Evolutionary conservation across 140 eudicot genomes (phyloP).

Genomic region (Ambrosia hybrid): DNA sequence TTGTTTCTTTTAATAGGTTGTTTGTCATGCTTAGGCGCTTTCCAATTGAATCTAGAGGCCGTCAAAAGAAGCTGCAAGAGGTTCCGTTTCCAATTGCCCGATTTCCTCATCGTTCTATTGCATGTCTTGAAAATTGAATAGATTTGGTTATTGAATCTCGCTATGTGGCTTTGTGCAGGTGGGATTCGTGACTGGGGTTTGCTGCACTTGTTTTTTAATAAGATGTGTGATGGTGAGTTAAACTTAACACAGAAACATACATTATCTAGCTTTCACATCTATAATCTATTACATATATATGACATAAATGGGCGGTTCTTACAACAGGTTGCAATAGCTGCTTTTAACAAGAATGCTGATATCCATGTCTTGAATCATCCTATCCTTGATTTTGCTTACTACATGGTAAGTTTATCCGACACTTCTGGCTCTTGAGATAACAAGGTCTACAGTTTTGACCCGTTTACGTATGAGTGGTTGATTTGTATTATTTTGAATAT

Average conservation of each 20-base stretch:
- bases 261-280: too few species aligned
- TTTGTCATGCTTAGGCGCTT: constrained; percentile 82
- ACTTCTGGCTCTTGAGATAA: background rate
- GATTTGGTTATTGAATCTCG: background rate
- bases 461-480: too few species aligned
- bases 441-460: too few species aligned
- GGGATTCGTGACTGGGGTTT: constrained; percentile 78
- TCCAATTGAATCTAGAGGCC: constrained; percentile 90
- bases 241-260: background rate
- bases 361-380: constrained; percentile 81
- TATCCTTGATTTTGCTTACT: constrained; percentile 58
- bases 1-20: constrained; percentile 42
- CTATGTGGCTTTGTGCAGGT: constrained; percentile 50
- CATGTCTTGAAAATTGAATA: background rate
- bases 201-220: constrained; percentile 84
- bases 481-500: too few species aligned
- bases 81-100: constrained; percentile 23
- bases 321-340: constrained; percentile 55
- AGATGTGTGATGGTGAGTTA: constrained; percentile 78
- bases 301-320: too few species aligned
- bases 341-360: constrained; percentile 67
- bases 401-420: constrained; percentile 45
- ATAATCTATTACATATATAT: background rate
- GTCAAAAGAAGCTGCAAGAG: constrained; percentile 84
- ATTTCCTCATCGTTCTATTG: background rate